Conservation (phyloP, 2,329 filamentous ascomycete genomes). For the Sclerotinia trifoliorum region DNA sequence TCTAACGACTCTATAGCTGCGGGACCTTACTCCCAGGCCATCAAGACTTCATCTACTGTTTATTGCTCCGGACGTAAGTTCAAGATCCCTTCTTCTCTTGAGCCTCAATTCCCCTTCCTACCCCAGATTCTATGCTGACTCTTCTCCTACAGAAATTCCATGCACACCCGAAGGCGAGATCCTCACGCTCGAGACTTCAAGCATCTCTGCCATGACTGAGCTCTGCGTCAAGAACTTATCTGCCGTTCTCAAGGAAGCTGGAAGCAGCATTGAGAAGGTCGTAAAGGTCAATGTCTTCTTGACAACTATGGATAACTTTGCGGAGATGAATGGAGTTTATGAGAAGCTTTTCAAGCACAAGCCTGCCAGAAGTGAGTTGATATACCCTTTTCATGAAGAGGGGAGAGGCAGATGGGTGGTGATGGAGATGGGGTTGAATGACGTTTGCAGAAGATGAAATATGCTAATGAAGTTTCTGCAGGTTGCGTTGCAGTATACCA, state of each 20-base stretch:
- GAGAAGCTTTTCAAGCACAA: constrained; percentile 81
- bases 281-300: constrained; percentile 92
- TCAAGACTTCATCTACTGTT: constrained; percentile 64
- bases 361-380: constrained; percentile 67
- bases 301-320: constrained; percentile 64
- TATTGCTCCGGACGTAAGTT: constrained; percentile 57
- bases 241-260: constrained; percentile 80
- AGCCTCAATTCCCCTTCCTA: constrained; percentile 52
- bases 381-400: neutral
- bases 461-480: constrained; percentile 9
- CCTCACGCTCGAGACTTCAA: constrained; percentile 50
- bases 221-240: constrained; percentile 76
- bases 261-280: constrained; percentile 73
- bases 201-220: constrained; percentile 63
- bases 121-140: constrained; percentile 43
- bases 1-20: constrained; percentile 19
- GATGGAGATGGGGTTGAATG: neutral
- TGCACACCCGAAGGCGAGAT: constrained; percentile 37
- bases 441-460: neutral
- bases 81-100: neutral
- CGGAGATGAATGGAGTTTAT: constrained; percentile 63
- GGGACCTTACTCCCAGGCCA: constrained; percentile 34
- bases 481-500: constrained; percentile 84
- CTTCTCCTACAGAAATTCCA: constrained; percentile 53
- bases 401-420: neutral